These are phyloP conservation scores for Candida silvicultrix DNA, from an alignment of 805 yeast genomes.

Conservation along the genomic window DNA sequence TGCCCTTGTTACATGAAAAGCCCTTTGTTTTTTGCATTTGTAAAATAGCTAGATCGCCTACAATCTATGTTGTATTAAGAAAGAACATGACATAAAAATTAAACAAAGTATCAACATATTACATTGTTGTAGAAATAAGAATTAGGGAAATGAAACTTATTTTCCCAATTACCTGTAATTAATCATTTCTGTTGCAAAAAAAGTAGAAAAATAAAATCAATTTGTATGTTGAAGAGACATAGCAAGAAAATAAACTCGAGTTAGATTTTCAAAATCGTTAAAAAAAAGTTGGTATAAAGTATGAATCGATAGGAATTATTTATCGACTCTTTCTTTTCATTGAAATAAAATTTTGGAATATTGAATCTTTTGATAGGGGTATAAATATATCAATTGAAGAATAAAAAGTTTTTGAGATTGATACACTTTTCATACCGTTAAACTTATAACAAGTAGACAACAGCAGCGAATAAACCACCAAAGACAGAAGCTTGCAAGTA, in stretches of 20 bases:
- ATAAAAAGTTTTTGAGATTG: too few relatives aligned
- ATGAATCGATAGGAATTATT: background rate
- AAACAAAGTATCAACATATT: background rate
- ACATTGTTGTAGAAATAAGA: background rate
- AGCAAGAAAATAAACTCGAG: too few relatives aligned
- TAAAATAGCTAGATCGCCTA: too few relatives aligned
- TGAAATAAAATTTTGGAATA: background rate
- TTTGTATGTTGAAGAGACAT: too few relatives aligned
- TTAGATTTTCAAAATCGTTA: too few relatives aligned
- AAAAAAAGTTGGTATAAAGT: too few relatives aligned
- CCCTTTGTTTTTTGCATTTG: too few relatives aligned
- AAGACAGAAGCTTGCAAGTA: background rate
- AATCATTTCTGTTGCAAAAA: background rate
- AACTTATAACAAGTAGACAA: background rate
- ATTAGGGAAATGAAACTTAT: too few relatives aligned
- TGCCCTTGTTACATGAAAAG: too few relatives aligned
- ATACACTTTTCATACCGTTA: too few relatives aligned
- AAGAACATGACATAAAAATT: background rate
- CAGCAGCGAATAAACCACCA: slow-evolving; percentile 29
- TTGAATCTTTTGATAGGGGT: background rate
- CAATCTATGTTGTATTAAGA: too few relatives aligned
- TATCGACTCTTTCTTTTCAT: background rate
- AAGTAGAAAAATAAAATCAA: background rate
- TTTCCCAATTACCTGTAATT: background rate
- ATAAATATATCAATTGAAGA: background rate